Conservation (phyloP, 768 basidiomycete species). For the Boletellus ananiceps region DNA sequence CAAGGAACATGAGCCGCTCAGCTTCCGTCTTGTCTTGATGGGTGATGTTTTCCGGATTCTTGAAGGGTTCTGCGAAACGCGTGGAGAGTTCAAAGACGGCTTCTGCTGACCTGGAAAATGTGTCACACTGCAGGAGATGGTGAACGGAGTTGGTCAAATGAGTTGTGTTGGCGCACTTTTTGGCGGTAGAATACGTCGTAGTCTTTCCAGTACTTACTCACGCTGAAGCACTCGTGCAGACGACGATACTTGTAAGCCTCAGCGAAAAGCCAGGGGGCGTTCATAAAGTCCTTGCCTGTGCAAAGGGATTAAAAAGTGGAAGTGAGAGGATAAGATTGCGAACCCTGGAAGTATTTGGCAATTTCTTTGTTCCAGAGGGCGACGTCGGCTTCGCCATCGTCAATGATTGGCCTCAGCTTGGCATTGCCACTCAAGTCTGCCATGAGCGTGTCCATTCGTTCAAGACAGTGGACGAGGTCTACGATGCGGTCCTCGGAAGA, state of each 20-base stretch:
- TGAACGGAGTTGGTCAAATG: slow-evolving; percentile 3
- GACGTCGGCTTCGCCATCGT: slow-evolving; percentile 89
- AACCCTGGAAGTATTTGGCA: slow-evolving; percentile 88
- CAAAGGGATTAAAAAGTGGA: background rate
- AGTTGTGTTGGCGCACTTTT: slow-evolving; percentile 47
- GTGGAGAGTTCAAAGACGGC: slow-evolving; percentile 93
- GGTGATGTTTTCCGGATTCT: slow-evolving; percentile 49
- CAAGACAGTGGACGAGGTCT: slow-evolving; percentile 82
- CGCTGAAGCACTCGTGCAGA: slow-evolving; percentile 88
- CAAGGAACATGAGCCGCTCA: slow-evolving; percentile 82
- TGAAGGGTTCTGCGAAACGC: slow-evolving; percentile 85
- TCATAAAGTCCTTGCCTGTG: slow-evolving; percentile 86
- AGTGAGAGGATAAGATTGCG: slow-evolving; percentile 12
- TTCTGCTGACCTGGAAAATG: slow-evolving; percentile 86
- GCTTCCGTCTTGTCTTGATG: slow-evolving; percentile 57
- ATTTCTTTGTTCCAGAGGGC: slow-evolving; percentile 98
- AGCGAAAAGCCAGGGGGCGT: slow-evolving; percentile 94
- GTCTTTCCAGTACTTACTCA: slow-evolving; percentile 83
- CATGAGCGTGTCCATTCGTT: slow-evolving; percentile 89
- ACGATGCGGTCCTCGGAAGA: slow-evolving; percentile 77
- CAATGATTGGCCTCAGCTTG: slow-evolving; percentile 81
- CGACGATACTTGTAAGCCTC: slow-evolving; percentile 93
- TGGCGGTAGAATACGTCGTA: slow-evolving; percentile 96
- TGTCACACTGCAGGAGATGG: slow-evolving; percentile 63
- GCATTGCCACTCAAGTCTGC: slow-evolving; percentile 78